phyloP scores from a whole-genome alignment of 129 eudicot genomes.

The Flaveria ramosissima region DNA sequence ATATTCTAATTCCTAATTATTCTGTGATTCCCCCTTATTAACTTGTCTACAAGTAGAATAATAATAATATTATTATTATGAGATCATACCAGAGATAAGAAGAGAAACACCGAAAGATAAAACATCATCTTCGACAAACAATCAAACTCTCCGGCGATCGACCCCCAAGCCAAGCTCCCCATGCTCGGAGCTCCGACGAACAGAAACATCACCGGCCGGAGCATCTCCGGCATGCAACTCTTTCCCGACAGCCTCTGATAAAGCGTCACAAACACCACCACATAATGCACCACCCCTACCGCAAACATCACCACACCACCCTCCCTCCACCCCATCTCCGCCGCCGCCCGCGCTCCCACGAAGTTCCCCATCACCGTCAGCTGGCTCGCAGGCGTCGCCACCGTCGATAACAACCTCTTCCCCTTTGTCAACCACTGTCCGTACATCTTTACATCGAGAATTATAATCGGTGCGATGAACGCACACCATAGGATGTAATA shows the following conservation, averaged over 20 bases:
- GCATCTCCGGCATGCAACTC: conserved; percentile 40
- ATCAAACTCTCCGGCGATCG: conserved; percentile 55
- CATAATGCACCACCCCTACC: conserved; percentile 51
- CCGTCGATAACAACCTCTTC: conserved; percentile 43
- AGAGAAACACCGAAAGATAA: conserved; percentile 62
- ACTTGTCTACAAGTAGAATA: no score
- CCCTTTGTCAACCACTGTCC: conserved; percentile 69
- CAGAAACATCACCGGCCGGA: conserved; percentile 65
- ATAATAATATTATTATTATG: no score
- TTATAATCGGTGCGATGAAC: conserved; percentile 46
- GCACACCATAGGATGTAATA: conserved; percentile 39
- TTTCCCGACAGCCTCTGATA: conserved; percentile 51
- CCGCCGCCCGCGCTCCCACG: conserved; percentile 53
- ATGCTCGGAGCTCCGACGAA: conserved; percentile 66
- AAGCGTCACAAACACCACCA: conserved; percentile 63
- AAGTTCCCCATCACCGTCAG: conserved; percentile 57
- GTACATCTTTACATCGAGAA: conserved; percentile 56
- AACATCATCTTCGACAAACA: conserved; percentile 60
- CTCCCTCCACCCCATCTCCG: conserved; percentile 62
- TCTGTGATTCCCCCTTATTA: no score
- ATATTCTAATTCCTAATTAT: no score
- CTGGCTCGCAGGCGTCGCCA: conserved; percentile 64
- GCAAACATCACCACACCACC: conserved; percentile 50
- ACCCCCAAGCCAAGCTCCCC: conserved; percentile 70
- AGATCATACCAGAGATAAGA: conserved; percentile 56